Evolutionary conservation across 1,139 yeast species (phyloP), one percentile per base, ranked within the genome.

Genomic region (Suhomyces chickasaworum): DNA sequence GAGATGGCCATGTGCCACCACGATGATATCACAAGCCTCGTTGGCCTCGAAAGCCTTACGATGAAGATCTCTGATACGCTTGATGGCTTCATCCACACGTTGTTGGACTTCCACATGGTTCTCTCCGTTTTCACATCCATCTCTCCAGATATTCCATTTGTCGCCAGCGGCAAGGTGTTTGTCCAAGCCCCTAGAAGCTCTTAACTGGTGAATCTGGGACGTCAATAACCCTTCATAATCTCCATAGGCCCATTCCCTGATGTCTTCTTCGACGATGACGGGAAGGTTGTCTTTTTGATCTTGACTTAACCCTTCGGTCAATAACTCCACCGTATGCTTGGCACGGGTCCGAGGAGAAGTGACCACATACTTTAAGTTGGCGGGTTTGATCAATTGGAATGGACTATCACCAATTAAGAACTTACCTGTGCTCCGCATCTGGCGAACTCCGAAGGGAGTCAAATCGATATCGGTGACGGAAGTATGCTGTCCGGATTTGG

Each of bases 231-330:
- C 98, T 70, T 91, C 98, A 64, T 91, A 91, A 58, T 88, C 95
- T 55, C 98, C 98, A 60, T 91, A 91, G 56, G 89, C 95, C 97
- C 98, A 91, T 68, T 91, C 98, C 53, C 95, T 77, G 42, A 89
- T 68, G 57, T 85, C 86, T 42, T 86, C 81, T 52, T 86, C 91
- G 16, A 80, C 80, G 38, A 69, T 65, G 34, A 78, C 59, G 2
- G 73, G 69, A 45, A 83, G 73, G 15, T 68, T 59, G 16, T 73
- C 63, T 51, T 68, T 71, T 34, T 73, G 68, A 36, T 72, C 76
- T n/a, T 73, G 79, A 38, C 78, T 72, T 45, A 88, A 63, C 15
- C 65, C 56, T 49, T 73, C 78, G 37, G 83, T 64, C 29, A 86
- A 67, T 48, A 84, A 66, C 17, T 84, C 77, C 42, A 81, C 79